Evolutionary conservation across 176 grass and related monocot species (phyloP).

Genomic region (Cenchrus purpureus): DNA sequence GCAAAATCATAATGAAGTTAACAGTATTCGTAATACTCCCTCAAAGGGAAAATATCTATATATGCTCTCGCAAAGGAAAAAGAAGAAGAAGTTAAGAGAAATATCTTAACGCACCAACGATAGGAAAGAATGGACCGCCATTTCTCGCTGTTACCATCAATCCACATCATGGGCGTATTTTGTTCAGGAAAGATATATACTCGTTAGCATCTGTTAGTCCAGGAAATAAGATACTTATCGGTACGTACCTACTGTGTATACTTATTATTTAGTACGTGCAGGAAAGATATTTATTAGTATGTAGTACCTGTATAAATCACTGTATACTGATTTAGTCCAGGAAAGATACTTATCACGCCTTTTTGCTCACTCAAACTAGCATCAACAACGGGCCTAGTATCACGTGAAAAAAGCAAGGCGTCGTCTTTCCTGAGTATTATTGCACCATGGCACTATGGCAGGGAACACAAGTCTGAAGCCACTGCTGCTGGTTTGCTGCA

Average conservation of each 20-base stretch:
- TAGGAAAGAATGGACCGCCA: neutral
- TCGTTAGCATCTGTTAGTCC: neutral
- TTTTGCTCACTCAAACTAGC: neutral
- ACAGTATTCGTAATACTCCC: neutral
- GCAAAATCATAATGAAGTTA: neutral
- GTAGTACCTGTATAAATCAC: neutral
- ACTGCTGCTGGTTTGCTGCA: neutral
- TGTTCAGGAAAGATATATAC: neutral
- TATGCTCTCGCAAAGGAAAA: neutral
- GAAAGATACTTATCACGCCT: no score
- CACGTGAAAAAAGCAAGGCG: neutral
- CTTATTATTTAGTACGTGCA: no score
- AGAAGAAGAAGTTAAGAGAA: neutral
- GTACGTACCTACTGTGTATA: no score
- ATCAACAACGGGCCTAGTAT: neutral
- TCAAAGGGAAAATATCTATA: neutral
- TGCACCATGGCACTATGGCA: neutral
- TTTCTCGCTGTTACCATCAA: neutral
- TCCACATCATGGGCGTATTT: neutral
- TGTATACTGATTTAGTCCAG: neutral
- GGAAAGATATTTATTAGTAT: no score
- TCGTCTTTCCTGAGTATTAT: neutral
- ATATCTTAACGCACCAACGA: neutral
- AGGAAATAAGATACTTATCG: no score
- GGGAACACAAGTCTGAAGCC: conserved; percentile 15